Percentiles rank a stretch among this genome's conserved stretches.
phyloP scores from a whole-genome alignment of 257 asterid species.

The Lycium ferocissimum region DNA sequence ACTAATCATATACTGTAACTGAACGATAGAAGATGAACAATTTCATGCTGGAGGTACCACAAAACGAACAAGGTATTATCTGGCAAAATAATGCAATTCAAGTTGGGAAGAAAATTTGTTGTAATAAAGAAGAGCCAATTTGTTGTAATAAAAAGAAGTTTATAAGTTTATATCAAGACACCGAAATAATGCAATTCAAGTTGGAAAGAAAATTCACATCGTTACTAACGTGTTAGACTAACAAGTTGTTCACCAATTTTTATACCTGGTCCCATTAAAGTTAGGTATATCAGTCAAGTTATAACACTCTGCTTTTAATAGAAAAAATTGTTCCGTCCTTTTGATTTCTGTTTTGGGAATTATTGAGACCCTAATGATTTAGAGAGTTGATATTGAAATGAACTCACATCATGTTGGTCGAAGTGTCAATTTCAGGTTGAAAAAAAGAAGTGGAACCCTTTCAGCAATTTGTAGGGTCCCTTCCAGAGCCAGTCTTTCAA shows the following conservation, averaged over 20 bases:
- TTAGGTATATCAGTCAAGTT: neutral
- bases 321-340: neutral
- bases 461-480: neutral
- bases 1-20: neutral
- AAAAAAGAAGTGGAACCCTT: neutral
- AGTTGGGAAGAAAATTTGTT: neutral
- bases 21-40: too few species aligned
- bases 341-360: neutral
- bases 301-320: neutral
- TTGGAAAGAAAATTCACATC: neutral
- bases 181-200: neutral
- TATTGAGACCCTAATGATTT: neutral
- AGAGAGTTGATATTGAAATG: neutral
- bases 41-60: too few species aligned
- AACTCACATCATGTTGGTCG: neutral
- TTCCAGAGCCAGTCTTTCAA: neutral
- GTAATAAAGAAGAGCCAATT: neutral
- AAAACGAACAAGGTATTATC: too few species aligned
- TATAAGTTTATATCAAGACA: neutral
- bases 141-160: neutral
- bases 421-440: neutral
- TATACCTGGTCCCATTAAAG: neutral
- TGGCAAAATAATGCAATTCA: neutral
- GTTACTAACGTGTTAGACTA: neutral
- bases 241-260: neutral